Evolutionary conservation across 106 monocot species (phyloP).

Genomic region (Apostasia ramifera): DNA sequence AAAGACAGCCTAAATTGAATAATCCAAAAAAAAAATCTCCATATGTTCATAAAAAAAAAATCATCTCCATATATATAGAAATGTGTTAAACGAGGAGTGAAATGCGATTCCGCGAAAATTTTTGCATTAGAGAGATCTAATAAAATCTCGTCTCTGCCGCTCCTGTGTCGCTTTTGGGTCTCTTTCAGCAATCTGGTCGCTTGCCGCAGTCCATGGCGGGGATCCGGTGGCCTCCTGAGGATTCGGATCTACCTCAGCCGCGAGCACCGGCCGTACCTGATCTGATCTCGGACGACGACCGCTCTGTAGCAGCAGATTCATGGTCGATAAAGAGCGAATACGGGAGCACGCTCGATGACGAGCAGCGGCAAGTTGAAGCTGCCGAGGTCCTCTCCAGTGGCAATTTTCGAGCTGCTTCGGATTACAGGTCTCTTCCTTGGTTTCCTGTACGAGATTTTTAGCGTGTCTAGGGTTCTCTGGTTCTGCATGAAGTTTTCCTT

Average conservation of each 20-base stretch:
- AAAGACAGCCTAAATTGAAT: too few relatives aligned
- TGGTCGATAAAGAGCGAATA: conserved; percentile 99
- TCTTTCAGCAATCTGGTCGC: background rate
- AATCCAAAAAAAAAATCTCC: too few relatives aligned
- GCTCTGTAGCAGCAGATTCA: conserved; percentile 91
- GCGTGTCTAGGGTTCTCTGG: background rate
- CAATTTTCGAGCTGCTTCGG: conserved; percentile 62
- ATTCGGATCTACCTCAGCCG: conserved; percentile 25
- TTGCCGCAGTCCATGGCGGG: conserved; percentile 28
- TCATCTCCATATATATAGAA: too few relatives aligned
- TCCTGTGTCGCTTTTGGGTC: background rate
- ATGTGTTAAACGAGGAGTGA: too few relatives aligned
- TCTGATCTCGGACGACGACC: conserved; percentile 84
- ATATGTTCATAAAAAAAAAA: too few relatives aligned
- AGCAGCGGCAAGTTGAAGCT: conserved; percentile 81
- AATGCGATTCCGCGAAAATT: too few relatives aligned
- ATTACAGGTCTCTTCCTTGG: conserved; percentile 52
- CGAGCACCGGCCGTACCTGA: conserved; percentile 20
- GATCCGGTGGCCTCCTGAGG: conserved; percentile 51
- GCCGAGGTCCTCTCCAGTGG: conserved; percentile 52
- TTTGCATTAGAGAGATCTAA: too few relatives aligned
- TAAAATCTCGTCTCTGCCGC: too few relatives aligned
- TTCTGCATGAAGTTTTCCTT: background rate
- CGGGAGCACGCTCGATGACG: conserved; percentile 89
- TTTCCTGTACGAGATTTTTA: background rate